phyloP scores from a whole-genome alignment of 352 stramenopile species.

The Elongisporangium anandrum region DNA sequence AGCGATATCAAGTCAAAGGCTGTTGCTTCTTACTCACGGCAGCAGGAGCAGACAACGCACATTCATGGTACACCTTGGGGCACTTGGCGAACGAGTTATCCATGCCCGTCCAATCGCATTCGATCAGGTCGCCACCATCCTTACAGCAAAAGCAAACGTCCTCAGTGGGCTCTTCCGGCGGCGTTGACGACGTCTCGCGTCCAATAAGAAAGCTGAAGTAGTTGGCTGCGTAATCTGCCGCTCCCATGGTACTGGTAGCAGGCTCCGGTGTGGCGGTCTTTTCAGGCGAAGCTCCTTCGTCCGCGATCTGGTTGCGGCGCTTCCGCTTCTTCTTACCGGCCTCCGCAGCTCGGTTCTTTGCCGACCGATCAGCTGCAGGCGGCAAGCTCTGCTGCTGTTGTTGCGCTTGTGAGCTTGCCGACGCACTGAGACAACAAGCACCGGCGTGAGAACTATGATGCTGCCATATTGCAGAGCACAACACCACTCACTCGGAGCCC shows the following conservation, averaged over 20 bases:
- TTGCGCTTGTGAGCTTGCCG: neutral
- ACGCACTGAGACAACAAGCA: neutral
- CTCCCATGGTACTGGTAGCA: constrained; percentile 26
- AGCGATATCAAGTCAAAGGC: constrained; percentile 1
- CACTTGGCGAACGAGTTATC: constrained; percentile 34
- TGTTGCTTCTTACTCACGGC: neutral
- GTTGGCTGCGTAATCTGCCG: constrained; percentile 53
- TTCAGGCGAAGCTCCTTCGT: constrained; percentile 19
- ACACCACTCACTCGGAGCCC: neutral
- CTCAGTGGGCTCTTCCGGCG: constrained; percentile 44
- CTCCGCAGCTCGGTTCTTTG: constrained; percentile 6
- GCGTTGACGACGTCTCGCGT: constrained; percentile 24
- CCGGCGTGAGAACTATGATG: neutral
- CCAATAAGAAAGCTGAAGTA: constrained; percentile 63
- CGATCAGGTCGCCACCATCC: constrained; percentile 72
- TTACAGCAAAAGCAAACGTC: constrained; percentile 85
- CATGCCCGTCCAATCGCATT: constrained; percentile 70
- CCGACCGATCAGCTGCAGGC: neutral
- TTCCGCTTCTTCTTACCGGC: constrained; percentile 62
- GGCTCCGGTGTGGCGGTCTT: constrained; percentile 1
- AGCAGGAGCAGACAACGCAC: constrained; percentile 16
- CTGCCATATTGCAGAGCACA: neutral
- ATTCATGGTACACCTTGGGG: constrained; percentile 81
- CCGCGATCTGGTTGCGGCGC: constrained; percentile 20
- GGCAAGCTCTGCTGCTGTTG: neutral